Evolutionary conservation across 345 rosid genomes (phyloP).

Genomic region (Syzygium jambos): DNA sequence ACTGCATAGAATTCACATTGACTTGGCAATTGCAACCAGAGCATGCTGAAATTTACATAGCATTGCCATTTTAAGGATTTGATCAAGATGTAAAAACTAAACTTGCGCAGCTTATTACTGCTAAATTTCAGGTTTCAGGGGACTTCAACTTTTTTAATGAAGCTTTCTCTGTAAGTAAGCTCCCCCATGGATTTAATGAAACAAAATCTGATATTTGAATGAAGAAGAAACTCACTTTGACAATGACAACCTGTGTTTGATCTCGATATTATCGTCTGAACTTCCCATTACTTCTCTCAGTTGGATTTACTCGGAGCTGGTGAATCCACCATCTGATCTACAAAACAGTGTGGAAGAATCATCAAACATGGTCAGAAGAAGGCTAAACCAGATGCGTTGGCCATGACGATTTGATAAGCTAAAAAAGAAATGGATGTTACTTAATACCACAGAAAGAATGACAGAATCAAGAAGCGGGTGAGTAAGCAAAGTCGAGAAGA

Average conservation of each 20-base stretch:
- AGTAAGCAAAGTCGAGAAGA: not conserved
- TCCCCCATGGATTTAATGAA: not conserved
- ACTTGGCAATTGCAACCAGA: not conserved
- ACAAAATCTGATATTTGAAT: not conserved
- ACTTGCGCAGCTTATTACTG: not conserved
- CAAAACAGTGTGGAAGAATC: not conserved
- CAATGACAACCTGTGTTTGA: slow-evolving; percentile 30
- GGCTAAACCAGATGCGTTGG: not conserved
- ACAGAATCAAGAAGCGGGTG: not conserved
- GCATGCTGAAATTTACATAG: not conserved
- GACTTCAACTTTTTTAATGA: not conserved
- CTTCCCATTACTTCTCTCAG: slow-evolving; percentile 30
- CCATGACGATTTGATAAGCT: not conserved
- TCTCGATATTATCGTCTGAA: slow-evolving; percentile 15
- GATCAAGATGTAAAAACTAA: not conserved
- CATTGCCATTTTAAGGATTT: not conserved
- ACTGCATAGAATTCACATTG: not conserved
- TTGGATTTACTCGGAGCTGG: not conserved
- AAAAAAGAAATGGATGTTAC: not conserved
- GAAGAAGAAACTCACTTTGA: slow-evolving; percentile 27
- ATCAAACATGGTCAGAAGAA: not conserved
- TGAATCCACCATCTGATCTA: not conserved
- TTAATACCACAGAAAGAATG: not conserved
- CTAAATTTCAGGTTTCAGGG: not conserved
- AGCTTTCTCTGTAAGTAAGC: not conserved